Percentiles rank a stretch among this genome's conserved stretches.
Evolutionary conservation across 2,329 filamentous ascomycete genomes (phyloP).

Genomic region (Leptographium galeiforme): DNA sequence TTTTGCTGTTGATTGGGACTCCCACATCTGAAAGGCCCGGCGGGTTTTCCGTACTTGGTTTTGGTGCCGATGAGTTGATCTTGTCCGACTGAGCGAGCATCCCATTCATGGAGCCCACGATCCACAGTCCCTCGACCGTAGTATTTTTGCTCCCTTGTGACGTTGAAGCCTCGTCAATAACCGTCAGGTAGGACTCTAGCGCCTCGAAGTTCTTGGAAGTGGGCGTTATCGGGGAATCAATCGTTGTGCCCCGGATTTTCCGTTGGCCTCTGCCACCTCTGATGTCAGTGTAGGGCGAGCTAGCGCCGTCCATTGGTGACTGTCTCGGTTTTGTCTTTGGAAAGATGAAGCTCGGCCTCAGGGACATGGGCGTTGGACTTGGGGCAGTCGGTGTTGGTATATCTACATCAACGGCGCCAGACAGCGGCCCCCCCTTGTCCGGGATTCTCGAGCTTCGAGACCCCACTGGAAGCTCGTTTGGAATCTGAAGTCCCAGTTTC

Average conservation of each 20-base stretch:
- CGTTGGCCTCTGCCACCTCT: neutral
- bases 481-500: neutral
- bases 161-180: neutral
- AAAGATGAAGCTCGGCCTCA: conserved; percentile 16
- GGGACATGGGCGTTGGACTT: conserved; percentile 18
- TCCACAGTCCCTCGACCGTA: too few relatives aligned
- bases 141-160: too few relatives aligned
- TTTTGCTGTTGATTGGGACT: too few relatives aligned
- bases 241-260: neutral
- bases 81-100: too few relatives aligned
- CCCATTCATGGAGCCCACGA: too few relatives aligned
- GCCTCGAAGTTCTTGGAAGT: neutral
- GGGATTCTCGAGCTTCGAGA: neutral
- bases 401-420: neutral
- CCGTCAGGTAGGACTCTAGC: neutral
- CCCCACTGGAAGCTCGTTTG: neutral
- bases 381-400: conserved; percentile 21
- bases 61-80: too few relatives aligned
- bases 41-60: too few relatives aligned
- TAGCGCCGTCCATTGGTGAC: neutral
- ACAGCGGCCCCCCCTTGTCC: neutral
- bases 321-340: neutral
- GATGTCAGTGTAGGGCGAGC: neutral
- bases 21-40: too few relatives aligned
- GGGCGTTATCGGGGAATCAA: neutral